Percentiles rank a stretch among this genome's conserved stretches.
These are phyloP conservation scores for Claviceps sorghi DNA, from an alignment of 2,329 filamentous ascomycete genomes.

Conservation along the genomic window DNA sequence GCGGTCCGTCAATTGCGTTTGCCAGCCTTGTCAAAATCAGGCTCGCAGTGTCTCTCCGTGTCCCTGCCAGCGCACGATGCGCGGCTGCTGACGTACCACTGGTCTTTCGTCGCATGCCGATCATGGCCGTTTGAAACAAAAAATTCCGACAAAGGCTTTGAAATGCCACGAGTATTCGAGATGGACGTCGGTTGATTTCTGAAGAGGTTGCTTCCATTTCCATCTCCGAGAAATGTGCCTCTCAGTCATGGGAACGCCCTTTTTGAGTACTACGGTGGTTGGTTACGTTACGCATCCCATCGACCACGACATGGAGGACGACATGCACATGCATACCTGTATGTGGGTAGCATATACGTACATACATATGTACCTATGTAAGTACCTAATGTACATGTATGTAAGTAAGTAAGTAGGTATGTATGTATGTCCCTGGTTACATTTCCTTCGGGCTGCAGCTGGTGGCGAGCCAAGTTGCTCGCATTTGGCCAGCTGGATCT, in stretches of 20 bases:
- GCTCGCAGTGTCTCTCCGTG: not conserved
- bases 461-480: not conserved
- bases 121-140: not conserved
- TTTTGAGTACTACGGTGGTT: not conserved
- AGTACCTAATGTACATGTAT: too few species aligned
- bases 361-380: too few species aligned
- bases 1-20: not conserved
- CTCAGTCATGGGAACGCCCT: not conserved
- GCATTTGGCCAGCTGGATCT: not conserved
- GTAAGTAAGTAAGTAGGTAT: too few species aligned
- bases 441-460: not conserved
- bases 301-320: not conserved
- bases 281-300: not conserved
- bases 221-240: not conserved
- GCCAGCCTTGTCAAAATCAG: not conserved
- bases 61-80: not conserved
- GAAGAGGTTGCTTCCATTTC: not conserved
- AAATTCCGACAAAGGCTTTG: not conserved
- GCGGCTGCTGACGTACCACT: not conserved
- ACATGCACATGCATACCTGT: not conserved
- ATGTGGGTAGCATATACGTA: too few species aligned
- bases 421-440: not conserved
- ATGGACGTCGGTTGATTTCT: not conserved
- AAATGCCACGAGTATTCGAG: not conserved
- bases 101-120: not conserved